A percentile compares a stretch with the other conserved stretches of the same genome.
These are phyloP conservation scores for Abelmoschus esculentus DNA, from an alignment of 345 rosid genomes.

Conservation along the genomic window DNA sequence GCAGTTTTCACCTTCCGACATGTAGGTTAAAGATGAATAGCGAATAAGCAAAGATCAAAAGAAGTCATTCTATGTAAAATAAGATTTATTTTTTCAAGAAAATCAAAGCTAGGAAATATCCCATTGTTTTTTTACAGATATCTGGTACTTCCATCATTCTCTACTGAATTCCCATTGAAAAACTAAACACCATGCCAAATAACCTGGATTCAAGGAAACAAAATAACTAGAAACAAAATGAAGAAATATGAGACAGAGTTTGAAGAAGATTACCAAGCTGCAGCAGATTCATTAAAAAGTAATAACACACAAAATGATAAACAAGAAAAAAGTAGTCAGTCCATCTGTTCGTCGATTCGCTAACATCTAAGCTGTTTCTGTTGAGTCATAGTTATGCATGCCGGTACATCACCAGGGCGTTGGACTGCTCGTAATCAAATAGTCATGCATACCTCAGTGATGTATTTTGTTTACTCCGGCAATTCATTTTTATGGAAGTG, in stretches of 20 bases:
- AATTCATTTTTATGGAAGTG: background rate
- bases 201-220: background rate
- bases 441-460: background rate
- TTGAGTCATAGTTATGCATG: background rate
- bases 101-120: background rate
- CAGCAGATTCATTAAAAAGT: background rate
- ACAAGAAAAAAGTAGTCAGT: background rate
- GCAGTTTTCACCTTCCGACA: background rate
- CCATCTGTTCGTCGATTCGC: background rate
- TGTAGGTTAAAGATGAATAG: background rate
- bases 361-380: background rate
- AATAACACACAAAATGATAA: background rate
- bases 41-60: background rate
- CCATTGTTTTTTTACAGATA: background rate
- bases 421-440: background rate
- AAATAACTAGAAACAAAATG: background rate
- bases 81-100: background rate
- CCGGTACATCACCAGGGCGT: background rate
- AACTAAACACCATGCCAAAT: background rate
- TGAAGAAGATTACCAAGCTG: background rate
- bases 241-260: background rate
- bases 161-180: background rate
- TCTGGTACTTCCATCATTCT: background rate
- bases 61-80: background rate
- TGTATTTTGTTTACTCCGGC: background rate